These are phyloP conservation scores for Euphorbia celastroides DNA, from an alignment of 441 rosid genomes.

Conservation along the genomic window DNA sequence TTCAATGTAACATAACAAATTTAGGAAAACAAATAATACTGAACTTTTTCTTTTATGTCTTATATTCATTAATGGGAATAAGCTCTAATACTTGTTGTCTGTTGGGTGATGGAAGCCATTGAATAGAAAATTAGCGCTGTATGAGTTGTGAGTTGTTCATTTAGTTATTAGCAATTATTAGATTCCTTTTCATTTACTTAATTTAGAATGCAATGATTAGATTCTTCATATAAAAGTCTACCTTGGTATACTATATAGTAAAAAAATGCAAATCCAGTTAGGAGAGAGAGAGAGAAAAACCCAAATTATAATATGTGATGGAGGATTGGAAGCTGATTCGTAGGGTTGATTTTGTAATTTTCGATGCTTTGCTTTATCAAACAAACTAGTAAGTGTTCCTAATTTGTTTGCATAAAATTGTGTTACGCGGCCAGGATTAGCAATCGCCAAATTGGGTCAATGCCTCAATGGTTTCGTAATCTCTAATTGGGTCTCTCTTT, in stretches of 20 bases:
- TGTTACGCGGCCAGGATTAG: too few relatives aligned
- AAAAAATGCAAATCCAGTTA: conserved; percentile 8
- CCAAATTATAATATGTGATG: background rate
- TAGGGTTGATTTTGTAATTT: background rate
- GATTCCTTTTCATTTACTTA: background rate
- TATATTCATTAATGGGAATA: background rate
- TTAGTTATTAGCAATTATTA: background rate
- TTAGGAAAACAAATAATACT: too few relatives aligned
- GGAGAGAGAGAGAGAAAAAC: background rate
- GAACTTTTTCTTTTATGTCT: too few relatives aligned
- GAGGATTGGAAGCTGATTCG: background rate
- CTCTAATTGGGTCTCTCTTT: too few relatives aligned
- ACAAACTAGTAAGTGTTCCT: background rate
- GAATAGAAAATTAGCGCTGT: background rate
- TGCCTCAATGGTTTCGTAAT: too few relatives aligned
- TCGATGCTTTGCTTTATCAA: conserved; percentile 4
- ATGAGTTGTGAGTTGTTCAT: background rate
- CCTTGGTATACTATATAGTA: background rate
- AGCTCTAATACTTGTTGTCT: background rate
- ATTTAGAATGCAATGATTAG: conserved; percentile 12
- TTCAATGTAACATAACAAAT: too few relatives aligned
- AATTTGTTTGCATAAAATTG: too few relatives aligned
- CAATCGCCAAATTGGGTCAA: too few relatives aligned
- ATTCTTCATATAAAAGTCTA: conserved; percentile 8
- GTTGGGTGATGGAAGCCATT: background rate